Percentiles rank a stretch among this genome's conserved stretches.
These are phyloP conservation scores for Cladosporium sp. DNA, from an alignment of 2,329 filamentous ascomycete species.

Conservation along the genomic window DNA sequence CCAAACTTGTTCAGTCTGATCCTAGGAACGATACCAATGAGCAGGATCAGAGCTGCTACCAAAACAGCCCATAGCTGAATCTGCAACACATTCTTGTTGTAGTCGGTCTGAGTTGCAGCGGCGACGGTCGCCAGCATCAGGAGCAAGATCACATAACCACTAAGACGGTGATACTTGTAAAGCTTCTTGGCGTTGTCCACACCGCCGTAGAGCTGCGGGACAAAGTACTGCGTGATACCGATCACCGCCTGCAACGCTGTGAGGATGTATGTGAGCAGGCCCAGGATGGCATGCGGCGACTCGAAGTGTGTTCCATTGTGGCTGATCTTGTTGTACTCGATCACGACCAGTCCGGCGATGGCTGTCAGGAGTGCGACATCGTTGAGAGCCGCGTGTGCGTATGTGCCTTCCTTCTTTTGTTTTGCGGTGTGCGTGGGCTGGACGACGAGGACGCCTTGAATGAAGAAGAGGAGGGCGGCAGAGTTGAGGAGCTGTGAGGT, in stretches of 20 bases:
- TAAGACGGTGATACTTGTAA: constrained; percentile 83
- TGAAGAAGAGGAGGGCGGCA: constrained; percentile 67
- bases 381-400: constrained; percentile 68
- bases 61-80: constrained; percentile 74
- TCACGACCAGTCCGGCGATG: constrained; percentile 62
- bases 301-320: constrained; percentile 69
- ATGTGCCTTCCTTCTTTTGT: constrained; percentile 65
- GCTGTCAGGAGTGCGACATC: constrained; percentile 59
- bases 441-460: constrained; percentile 76
- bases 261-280: constrained; percentile 68
- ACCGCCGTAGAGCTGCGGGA: constrained; percentile 70
- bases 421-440: constrained; percentile 77
- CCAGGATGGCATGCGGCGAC: constrained; percentile 76
- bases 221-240: constrained; percentile 78
- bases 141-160: constrained; percentile 69
- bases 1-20: constrained; percentile 82
- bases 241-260: constrained; percentile 70
- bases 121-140: constrained; percentile 70
- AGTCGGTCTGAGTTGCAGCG: constrained; percentile 72
- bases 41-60: constrained; percentile 60
- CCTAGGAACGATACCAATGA: constrained; percentile 70
- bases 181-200: constrained; percentile 73
- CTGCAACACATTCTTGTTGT: constrained; percentile 62
- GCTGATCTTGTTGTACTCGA: constrained; percentile 78
- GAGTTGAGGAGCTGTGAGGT: constrained; percentile 33